These are phyloP conservation scores for Rugonectria rugulosa DNA, from an alignment of 2,329 filamentous ascomycete genomes.

Conservation along the genomic window DNA sequence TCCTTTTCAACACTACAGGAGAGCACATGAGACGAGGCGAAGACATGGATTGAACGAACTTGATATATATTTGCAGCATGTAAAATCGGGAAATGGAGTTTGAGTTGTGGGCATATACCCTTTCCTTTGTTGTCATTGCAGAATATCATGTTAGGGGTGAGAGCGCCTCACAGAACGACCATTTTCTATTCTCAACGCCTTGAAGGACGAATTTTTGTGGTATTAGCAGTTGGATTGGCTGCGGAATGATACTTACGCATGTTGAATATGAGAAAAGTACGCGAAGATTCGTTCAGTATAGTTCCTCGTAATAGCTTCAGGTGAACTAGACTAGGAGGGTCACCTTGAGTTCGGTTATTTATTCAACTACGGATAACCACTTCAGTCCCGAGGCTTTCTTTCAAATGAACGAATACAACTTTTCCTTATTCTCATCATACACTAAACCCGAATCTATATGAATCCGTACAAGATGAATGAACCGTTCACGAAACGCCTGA, in stretches of 20 bases:
- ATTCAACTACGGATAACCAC: background rate
- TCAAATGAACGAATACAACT: conserved; percentile 4
- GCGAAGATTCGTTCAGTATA: no score
- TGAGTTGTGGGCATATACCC: conserved; percentile 1
- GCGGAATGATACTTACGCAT: no score
- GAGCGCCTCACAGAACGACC: no score
- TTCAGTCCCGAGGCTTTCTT: background rate
- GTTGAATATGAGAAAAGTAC: no score
- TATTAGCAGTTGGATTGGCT: no score
- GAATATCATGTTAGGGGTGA: no score
- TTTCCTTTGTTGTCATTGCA: background rate
- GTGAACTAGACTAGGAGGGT: no score
- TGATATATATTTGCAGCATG: conserved; percentile 4
- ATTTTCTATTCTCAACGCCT: no score
- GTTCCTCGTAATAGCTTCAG: no score
- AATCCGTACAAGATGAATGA: conserved; percentile 23
- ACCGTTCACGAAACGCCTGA: conserved; percentile 30
- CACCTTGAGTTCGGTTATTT: no score
- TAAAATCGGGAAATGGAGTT: conserved; percentile 7
- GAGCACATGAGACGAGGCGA: background rate
- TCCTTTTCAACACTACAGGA: background rate
- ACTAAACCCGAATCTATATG: conserved; percentile 21
- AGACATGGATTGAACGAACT: background rate
- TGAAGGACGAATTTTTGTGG: no score
- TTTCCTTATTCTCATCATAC: conserved; percentile 18